Percentiles rank a stretch among this genome's conserved stretches.
phyloP scores from a whole-genome alignment of 2,329 filamentous ascomycete genomes.

The Sclerotinia subarctica region DNA sequence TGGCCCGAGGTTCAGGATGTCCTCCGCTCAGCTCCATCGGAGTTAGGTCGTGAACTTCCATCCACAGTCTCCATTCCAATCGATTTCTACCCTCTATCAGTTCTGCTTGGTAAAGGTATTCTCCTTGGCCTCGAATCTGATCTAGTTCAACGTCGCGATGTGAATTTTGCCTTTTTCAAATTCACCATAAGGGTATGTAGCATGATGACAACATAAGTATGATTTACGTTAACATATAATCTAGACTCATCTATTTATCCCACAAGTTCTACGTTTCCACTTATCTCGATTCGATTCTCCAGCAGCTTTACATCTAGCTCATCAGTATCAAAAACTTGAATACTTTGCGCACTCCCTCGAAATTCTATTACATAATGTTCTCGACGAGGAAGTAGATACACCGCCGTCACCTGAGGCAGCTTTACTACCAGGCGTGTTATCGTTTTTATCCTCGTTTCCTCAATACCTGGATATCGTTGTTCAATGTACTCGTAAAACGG shows the following conservation, averaged over 20 bases:
- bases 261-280: slow-evolving; percentile 79
- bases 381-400: slow-evolving; percentile 90
- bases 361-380: slow-evolving; percentile 83
- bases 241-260: slow-evolving; percentile 91
- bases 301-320: slow-evolving; percentile 76
- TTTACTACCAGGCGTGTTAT: slow-evolving; percentile 61
- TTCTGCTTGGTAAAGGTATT: slow-evolving; percentile 84
- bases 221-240: slow-evolving; percentile 24
- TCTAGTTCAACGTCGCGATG: slow-evolving; percentile 85
- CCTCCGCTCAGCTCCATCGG: slow-evolving; percentile 64
- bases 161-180: slow-evolving; percentile 85
- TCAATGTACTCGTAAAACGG: slow-evolving; percentile 95
- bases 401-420: slow-evolving; percentile 60
- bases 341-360: slow-evolving; percentile 95
- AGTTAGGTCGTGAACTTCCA: slow-evolving; percentile 66
- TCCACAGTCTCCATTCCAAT: slow-evolving; percentile 72
- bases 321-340: slow-evolving; percentile 79
- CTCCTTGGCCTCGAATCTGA: slow-evolving; percentile 89
- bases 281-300: slow-evolving; percentile 72
- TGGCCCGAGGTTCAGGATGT: slow-evolving; percentile 90
- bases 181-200: slow-evolving; percentile 79
- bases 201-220: neutral
- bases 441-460: slow-evolving; percentile 67
- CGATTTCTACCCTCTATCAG: slow-evolving; percentile 94
- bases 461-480: slow-evolving; percentile 93